Evolutionary conservation across 768 basidiomycete species (phyloP), one percentile per base, ranked within the genome.

Genomic region (Suillus placidus): DNA sequence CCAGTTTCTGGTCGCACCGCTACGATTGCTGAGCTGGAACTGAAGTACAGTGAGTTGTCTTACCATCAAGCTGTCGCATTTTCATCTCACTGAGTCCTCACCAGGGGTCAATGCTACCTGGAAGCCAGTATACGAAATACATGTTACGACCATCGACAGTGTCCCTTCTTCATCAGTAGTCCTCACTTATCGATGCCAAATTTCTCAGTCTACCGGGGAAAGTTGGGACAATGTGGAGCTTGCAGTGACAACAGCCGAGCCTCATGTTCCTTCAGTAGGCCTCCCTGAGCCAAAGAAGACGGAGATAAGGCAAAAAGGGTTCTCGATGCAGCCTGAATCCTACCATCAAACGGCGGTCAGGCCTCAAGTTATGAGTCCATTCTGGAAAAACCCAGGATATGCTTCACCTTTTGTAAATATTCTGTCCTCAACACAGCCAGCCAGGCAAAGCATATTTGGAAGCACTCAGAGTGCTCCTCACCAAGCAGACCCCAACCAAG

Each of bases 191-290:
- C 71, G 74, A 12, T 76, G 78, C 14, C 61, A 61, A 37, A 71
- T 78, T 30, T 66, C 55, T 2, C 78, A 78, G 40, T 61, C 60
- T 38, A 77, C 77, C 0, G 74, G 76, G 4, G 77, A 79, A 64
- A 55, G 72, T 49, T 79, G 77, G 77, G 70, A 69, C 3, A 67
- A 72, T 40, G 67, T 74, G 12, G 60, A 67, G 34, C 63, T 79
- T 52, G 54, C 51, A 23, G 66, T 78, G 16, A 75, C 71, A 3
- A 76, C 78, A 2, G 73, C 69, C 0, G 61, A 69, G 10, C 71
- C 68, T 13, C 60, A 52, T n/a, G 66, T 60, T 23, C 70, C 68
- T 34, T 66, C 70, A 8, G 66, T 68, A 10, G 66, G 70, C 52
- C 68, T 78, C 1, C 66, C 72, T 3, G 70, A 73, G 62, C 70